Base-by-base conservation (phyloP, 345 rosid species). In the Pelargonium nanum region DNA sequence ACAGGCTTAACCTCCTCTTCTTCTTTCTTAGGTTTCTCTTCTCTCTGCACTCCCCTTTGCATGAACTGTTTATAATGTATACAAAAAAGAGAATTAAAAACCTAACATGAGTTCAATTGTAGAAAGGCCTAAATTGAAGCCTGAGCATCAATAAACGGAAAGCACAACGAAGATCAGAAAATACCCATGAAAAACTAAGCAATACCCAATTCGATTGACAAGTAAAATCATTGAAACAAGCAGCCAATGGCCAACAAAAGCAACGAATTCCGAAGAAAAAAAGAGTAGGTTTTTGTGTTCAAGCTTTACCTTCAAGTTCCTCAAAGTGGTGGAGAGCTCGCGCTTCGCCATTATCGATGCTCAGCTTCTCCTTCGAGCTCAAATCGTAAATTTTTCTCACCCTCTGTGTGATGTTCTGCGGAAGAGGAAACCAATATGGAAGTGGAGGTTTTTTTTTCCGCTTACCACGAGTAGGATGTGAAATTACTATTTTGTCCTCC, bases 241-340 rank as follows among this genome's bases (percentile, higher is more conserved):
- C 72, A 58, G 51, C 62, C 51, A 34, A 16, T n/a, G 30, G n/a
- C 10, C 51, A 0, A 25, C 13, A 23, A 5, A 50, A 25, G 52
- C 6, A 30, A 30, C 21, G 22, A 4, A 7, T 19, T 6, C 2
- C 6, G 16, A 22, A 52, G 54, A 19, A 48, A 53, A n/a, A 0
- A n/a, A n/a, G n/a, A n/a, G n/a, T 23, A 9, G 30, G 30, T 7
- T 8, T 55, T 68, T 26, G 57, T 34, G 3, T 17, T 17, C 30
- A 16, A 20, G 19, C 0, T 8, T 70, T 78, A 92, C 98, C 96
- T 87, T 92, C 71, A 92, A 77, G 72, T 80, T 89, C 81, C 67
- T 83, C 77, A 92, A 77, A 56, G 96, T 92, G 71, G 72, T 81
- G 59, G 96, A 89, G 26, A 92, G 79, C 82, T 87, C 98, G 25